phyloP scores from a whole-genome alignment of 2,329 filamentous ascomycete species.

The Apiospora hydei region DNA sequence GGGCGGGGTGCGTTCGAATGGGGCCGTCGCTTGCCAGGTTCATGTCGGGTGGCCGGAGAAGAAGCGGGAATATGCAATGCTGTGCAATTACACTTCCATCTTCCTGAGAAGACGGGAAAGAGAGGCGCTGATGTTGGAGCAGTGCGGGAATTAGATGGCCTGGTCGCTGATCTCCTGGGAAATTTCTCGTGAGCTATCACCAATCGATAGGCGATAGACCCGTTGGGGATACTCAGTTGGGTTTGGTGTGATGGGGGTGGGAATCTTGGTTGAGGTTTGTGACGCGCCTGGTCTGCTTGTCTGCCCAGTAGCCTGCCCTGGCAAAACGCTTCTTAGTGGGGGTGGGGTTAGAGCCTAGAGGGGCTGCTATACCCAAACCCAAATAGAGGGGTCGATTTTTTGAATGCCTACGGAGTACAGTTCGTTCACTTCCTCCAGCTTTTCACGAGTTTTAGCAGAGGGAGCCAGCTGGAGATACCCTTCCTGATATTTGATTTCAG shows the following conservation, averaged over 20 bases:
- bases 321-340: conserved; percentile 16
- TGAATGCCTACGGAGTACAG: not conserved
- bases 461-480: not conserved
- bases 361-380: not conserved
- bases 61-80: conserved; percentile 3
- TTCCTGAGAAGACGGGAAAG: not conserved
- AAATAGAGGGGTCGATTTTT: conserved; percentile 9
- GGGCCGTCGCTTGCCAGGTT: conserved; percentile 24
- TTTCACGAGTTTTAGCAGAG: not conserved
- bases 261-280: not conserved
- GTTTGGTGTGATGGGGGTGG: conserved; percentile 5
- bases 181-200: conserved; percentile 1
- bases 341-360: not conserved
- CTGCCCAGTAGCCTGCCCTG: not conserved
- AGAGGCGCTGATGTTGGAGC: not conserved
- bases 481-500: not conserved
- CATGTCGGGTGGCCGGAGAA: conserved; percentile 25
- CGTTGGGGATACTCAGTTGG: not conserved
- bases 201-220: conserved; percentile 17
- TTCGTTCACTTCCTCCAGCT: not conserved
- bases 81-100: not conserved
- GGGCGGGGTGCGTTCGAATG: conserved; percentile 23
- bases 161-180: not conserved
- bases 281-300: not conserved
- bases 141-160: conserved; percentile 1